Conservation (phyloP, 2,329 filamentous ascomycete species). For the Rhinocladiella mackenziei region DNA sequence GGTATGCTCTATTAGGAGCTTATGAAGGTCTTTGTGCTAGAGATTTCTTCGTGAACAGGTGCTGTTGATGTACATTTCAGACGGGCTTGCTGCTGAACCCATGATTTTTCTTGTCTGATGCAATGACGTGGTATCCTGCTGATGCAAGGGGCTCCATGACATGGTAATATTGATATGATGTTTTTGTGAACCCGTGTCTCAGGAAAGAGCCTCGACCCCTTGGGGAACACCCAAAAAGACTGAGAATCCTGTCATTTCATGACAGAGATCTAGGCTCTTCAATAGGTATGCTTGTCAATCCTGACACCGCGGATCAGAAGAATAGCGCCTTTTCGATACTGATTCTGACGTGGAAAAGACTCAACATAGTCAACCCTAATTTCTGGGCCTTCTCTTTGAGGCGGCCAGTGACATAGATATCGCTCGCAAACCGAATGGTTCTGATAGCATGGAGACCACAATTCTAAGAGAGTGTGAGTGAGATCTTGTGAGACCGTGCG, state of each 20-base stretch:
- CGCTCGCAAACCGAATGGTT: background rate
- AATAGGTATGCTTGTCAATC: too few relatives aligned
- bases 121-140: slow-evolving; percentile 35
- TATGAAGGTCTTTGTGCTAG: slow-evolving; percentile 41
- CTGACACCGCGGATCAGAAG: slow-evolving; percentile 44
- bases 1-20: slow-evolving; percentile 32
- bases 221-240: too few relatives aligned
- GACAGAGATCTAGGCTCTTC: too few relatives aligned
- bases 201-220: too few relatives aligned
- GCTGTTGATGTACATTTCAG: slow-evolving; percentile 12
- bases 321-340: slow-evolving; percentile 35
- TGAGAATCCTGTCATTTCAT: too few relatives aligned
- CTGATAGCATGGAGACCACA: background rate
- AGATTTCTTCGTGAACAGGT: slow-evolving; percentile 41
- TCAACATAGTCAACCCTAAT: slow-evolving; percentile 13
- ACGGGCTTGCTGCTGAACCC: slow-evolving; percentile 24
- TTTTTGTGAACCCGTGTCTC: slow-evolving; percentile 49
- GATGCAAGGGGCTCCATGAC: slow-evolving; percentile 35
- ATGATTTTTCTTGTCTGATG: slow-evolving; percentile 30
- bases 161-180: slow-evolving; percentile 44
- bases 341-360: background rate
- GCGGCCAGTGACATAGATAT: too few relatives aligned
- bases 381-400: slow-evolving; percentile 4
- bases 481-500: too few relatives aligned
- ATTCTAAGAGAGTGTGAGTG: too few relatives aligned